Conservation (phyloP, 208 protist species). For the Strigomonas galati region DNA sequence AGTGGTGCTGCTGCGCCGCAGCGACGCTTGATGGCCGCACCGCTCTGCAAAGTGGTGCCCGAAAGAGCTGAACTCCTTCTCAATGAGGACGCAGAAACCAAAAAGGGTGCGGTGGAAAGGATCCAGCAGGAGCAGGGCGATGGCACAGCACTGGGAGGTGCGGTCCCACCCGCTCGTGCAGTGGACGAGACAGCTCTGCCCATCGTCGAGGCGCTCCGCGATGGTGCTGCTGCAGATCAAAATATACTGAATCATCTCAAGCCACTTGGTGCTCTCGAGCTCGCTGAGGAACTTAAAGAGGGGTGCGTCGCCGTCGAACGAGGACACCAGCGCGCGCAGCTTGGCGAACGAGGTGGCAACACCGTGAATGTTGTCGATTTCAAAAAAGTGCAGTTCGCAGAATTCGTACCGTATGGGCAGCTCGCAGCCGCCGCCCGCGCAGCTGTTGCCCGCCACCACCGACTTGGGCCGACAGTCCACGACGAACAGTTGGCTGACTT, state of each 20-base stretch:
- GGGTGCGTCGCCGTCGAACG: slow-evolving; percentile 33
- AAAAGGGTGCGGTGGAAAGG: slow-evolving; percentile 94
- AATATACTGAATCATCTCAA: slow-evolving; percentile 59
- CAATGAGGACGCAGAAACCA: slow-evolving; percentile 92
- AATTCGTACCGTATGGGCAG: slow-evolving; percentile 56
- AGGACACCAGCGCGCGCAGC: slow-evolving; percentile 45
- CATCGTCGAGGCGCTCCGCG: slow-evolving; percentile 43
- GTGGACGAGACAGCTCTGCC: slow-evolving; percentile 86
- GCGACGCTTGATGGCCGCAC: slow-evolving; percentile 60
- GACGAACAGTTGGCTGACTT: slow-evolving; percentile 42
- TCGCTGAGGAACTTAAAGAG: slow-evolving; percentile 38
- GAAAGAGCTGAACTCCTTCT: slow-evolving; percentile 95
- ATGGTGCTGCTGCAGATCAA: slow-evolving; percentile 43
- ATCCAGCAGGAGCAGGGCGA: slow-evolving; percentile 91
- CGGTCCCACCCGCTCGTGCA: slow-evolving; percentile 96
- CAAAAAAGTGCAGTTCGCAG: slow-evolving; percentile 68
- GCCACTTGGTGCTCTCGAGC: slow-evolving; percentile 64
- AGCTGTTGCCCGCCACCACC: slow-evolving; percentile 59
- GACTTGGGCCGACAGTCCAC: slow-evolving; percentile 71
- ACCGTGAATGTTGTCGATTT: slow-evolving; percentile 91
- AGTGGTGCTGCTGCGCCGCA: slow-evolving; percentile 33
- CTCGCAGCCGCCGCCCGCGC: slow-evolving; percentile 86
- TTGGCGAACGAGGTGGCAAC: slow-evolving; percentile 63
- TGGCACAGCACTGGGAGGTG: slow-evolving; percentile 85
- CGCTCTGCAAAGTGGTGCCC: slow-evolving; percentile 96